Evolutionary conservation across 768 basidiomycete species (phyloP), one percentile per base, ranked within the genome.

Genomic region (Lentinus tigrinus): DNA sequence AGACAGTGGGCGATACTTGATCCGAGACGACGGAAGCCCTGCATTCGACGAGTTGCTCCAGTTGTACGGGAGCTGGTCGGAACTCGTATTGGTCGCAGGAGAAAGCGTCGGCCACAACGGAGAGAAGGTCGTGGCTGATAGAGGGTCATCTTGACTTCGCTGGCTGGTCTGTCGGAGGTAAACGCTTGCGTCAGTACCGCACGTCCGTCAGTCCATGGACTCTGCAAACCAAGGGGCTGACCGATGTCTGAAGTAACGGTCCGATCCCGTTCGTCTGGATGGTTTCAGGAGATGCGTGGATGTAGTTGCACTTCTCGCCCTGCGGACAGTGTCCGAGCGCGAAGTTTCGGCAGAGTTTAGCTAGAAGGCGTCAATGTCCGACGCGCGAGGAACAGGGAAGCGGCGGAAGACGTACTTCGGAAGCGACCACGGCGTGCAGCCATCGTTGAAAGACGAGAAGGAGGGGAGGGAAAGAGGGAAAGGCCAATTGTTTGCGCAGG

Each of bases 261-360:
- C 24, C 40, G 24, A 55, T 44, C 53, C 21, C 42, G 40, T 47
- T 39, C 31, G 10, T 47, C 17, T 61, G 60, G 47, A 61, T 56
- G 28, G 51, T 23, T n/a, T 47, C 56, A 17, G 60, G 60, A 17
- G 60, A 53, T 17, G 68, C 70, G 56, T 78, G 75, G 34, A 76
- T 36, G 66, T 75, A 78, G 36, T 65, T 75, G 67, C 77, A 78
- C 36, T 66, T 67, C 21, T 67, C 62, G 57, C 74, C 77, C 57
- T 72, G 74, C 19, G 72, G 67, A 64, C 75, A 78, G 57, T 64
- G 59, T 36, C 77, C 76, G 34, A 58, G 68, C 42, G 67, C 60
- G 38, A 71, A 70, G 65, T 75, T 72, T 40, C 75, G 69, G 63
- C 76, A 77, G 42, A 72, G 61, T 65, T 72, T 76, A 6, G 72